These are phyloP conservation scores for Peronospora destructor DNA, from an alignment of 352 stramenopile genomes.

Conservation along the genomic window DNA sequence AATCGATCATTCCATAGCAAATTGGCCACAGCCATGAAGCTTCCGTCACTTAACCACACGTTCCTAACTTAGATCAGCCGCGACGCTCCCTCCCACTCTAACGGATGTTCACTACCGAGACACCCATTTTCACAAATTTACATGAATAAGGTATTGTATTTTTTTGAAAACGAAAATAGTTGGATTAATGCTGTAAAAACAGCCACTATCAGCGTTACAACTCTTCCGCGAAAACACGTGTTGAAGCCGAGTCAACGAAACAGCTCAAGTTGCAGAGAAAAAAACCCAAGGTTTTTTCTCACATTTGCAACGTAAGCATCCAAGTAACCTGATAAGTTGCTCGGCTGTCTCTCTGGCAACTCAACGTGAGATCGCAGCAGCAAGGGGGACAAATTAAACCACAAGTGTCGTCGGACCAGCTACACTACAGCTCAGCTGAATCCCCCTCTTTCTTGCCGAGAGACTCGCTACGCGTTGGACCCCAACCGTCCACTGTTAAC, in stretches of 20 bases:
- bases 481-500: constrained; percentile 23
- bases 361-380: constrained; percentile 13
- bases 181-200: background rate
- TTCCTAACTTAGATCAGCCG: background rate
- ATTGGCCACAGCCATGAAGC: background rate
- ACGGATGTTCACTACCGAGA: no score
- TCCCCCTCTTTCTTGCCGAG: constrained; percentile 15
- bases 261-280: background rate
- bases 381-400: constrained; percentile 18
- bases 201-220: background rate
- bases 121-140: background rate
- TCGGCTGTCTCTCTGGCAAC: constrained; percentile 5
- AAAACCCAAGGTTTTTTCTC: background rate
- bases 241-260: background rate
- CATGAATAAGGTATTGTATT: background rate
- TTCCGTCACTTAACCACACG: background rate
- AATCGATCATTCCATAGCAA: background rate
- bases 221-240: background rate
- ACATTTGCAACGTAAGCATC: background rate
- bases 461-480: constrained; percentile 28
- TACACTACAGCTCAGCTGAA: constrained; percentile 4
- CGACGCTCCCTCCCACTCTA: background rate
- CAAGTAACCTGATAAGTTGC: constrained; percentile 1
- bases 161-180: background rate
- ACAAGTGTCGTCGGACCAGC: constrained; percentile 23